Conservation (phyloP, 2,329 filamentous ascomycete species). For the Exophiala sp. region DNA sequence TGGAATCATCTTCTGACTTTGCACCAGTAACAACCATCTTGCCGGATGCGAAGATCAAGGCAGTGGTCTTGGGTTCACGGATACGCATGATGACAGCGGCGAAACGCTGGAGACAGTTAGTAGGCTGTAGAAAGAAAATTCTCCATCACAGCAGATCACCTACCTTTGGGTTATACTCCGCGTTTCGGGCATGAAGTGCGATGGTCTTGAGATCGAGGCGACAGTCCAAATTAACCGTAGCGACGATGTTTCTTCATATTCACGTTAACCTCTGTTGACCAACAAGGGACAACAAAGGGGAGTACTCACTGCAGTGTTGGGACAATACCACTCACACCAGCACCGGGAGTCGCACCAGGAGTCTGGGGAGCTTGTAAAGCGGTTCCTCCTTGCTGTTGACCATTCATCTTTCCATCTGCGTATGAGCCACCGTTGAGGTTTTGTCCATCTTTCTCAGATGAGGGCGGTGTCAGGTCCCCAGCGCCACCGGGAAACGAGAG, state of each 20-base stretch:
- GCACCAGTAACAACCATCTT: constrained; percentile 99
- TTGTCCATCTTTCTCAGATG: constrained; percentile 61
- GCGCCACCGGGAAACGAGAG: constrained; percentile 84
- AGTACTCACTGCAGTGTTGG: constrained; percentile 92
- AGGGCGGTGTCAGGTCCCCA: constrained; percentile 74
- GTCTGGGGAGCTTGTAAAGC: constrained; percentile 76
- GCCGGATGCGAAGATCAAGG: constrained; percentile 93
- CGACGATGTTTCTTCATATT: constrained; percentile 84
- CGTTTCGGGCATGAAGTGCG: constrained; percentile 93
- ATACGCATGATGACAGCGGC: constrained; percentile 99
- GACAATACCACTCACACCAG: constrained; percentile 78
- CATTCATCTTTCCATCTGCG: constrained; percentile 46
- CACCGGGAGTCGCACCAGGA: constrained; percentile 84
- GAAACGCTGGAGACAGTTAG: constrained; percentile 68
- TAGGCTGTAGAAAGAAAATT: constrained; percentile 27
- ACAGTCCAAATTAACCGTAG: constrained; percentile 96
- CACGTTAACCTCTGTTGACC: constrained; percentile 47
- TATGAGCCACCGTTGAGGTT: constrained; percentile 41
- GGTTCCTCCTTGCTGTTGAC: constrained; percentile 57
- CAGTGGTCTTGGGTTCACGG: constrained; percentile 96
- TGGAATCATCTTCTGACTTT: constrained; percentile 96
- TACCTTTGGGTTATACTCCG: constrained; percentile 98
- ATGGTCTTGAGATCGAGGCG: constrained; percentile 98
- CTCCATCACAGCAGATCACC: constrained; percentile 24
- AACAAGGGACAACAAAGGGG: constrained; percentile 44